phyloP scores from a whole-genome alignment of 768 basidiomycete genomes.

The Pleurotus ostreatus region DNA sequence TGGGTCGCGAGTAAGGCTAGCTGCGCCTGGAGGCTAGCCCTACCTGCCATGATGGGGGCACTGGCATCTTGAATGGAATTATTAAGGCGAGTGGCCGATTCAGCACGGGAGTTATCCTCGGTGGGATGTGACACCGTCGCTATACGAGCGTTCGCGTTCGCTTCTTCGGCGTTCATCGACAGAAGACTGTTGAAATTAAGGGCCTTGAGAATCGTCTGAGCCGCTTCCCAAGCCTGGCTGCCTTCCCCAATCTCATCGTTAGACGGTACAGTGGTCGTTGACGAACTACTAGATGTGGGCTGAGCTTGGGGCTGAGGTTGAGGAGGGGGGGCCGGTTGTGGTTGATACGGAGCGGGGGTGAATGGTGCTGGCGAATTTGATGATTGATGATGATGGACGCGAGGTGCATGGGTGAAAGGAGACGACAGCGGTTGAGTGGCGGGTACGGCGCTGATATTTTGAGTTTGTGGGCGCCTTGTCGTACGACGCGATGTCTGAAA shows the following conservation, averaged over 20 bases:
- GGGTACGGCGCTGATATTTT: conserved; percentile 20
- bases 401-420: conserved; percentile 60
- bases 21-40: conserved; percentile 71
- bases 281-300: conserved; percentile 10
- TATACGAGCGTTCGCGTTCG: not conserved
- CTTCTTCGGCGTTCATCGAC: conserved; percentile 32
- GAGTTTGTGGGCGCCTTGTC: conserved; percentile 76
- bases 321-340: conserved; percentile 20
- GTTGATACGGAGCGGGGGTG: conserved; percentile 15
- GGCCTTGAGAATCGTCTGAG: conserved; percentile 72
- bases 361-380: not conserved
- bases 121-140: conserved; percentile 4
- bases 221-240: conserved; percentile 72
- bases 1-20: conserved; percentile 72
- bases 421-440: conserved; percentile 20
- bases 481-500: conserved; percentile 71
- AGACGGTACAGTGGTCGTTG: conserved; percentile 11
- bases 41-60: conserved; percentile 25
- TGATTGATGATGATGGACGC: conserved; percentile 32
- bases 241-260: conserved; percentile 34
- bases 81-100: not conserved
- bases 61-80: not conserved
- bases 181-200: conserved; percentile 65
- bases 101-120: not conserved
- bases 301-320: conserved; percentile 13